A percentile compares a stretch with the other conserved stretches of the same genome.
phyloP scores from a whole-genome alignment of 2,329 filamentous ascomycete species.

The Penicillium paneum region DNA sequence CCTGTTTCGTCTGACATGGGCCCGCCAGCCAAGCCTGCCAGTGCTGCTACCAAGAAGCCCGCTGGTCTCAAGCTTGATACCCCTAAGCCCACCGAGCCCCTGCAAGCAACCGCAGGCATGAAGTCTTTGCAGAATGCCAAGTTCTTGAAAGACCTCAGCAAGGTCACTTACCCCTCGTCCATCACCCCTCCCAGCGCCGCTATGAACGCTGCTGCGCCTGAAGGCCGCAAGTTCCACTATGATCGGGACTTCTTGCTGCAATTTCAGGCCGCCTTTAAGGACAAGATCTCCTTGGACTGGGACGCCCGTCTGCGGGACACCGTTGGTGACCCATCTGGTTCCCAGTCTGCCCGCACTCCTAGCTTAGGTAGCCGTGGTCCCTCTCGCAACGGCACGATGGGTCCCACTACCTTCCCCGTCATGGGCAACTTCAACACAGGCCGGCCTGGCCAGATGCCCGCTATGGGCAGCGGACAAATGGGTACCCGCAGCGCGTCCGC shows the following conservation, averaged over 20 bases:
- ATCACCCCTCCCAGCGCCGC: conserved; percentile 89
- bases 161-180: conserved; percentile 76
- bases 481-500: conserved; percentile 42
- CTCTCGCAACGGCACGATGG: conserved; percentile 43
- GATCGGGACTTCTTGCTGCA: conserved; percentile 93
- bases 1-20: conserved; percentile 45
- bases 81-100: conserved; percentile 80
- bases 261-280: conserved; percentile 93
- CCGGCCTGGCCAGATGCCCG: conserved; percentile 59
- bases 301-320: conserved; percentile 80
- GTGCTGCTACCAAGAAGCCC: conserved; percentile 69
- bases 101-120: conserved; percentile 89
- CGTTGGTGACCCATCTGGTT: conserved; percentile 72
- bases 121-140: conserved; percentile 89
- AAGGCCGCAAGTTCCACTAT: conserved; percentile 84
- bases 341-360: conserved; percentile 52
- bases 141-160: conserved; percentile 75
- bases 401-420: background rate
- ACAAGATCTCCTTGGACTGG: conserved; percentile 94
- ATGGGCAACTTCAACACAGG: conserved; percentile 69
- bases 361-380: conserved; percentile 49
- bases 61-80: conserved; percentile 84
- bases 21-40: conserved; percentile 53
- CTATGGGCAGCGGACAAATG: conserved; percentile 66
- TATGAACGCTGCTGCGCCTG: conserved; percentile 70